Evolutionary conservation across 371 early-diverging fungal species (phyloP), one percentile per base, ranked within the genome.

Genomic region (Ordospora colligata): DNA sequence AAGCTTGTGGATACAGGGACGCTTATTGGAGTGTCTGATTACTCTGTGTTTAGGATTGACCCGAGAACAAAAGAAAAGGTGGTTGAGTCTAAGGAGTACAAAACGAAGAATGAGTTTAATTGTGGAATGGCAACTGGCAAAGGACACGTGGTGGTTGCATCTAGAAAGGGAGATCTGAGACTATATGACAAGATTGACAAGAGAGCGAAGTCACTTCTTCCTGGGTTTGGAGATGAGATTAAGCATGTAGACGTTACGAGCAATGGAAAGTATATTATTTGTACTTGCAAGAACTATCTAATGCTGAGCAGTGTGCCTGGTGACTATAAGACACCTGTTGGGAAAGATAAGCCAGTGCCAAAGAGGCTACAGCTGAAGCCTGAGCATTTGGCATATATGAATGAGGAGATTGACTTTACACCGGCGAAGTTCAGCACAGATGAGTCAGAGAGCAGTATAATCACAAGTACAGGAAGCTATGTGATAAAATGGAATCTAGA

Each of bases 401-500:
- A 87, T 9, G 83, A 81, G 14, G 80, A 78, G 43, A 86, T 93
- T 10, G 82, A 86, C 42, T 96, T 95, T 73, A 93, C 94, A 12
- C 88, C 92, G 7, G 96, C 94, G 3, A 87, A 88, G 51, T 95
- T 96, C 87, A 92, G 93, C 85, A 88, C 89, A 1, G 89, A 91
- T 71, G 85, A 86, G 9, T 79, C 81, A 14, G 93, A 92, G 75
- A 87, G 87, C 74, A 86, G 88, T 8, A 93, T 94, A 75, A 67
- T 91, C 85, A 46, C 88, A 51, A 89, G 90, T 54, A 92, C 94
- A 6, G 94, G 95, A 3, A 89, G 89, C 11, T 93, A 88, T 83
- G 90, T 95, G 43, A 87, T 96, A 51, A 88, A 91, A 8, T 96
- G 96, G 96, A 92, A 90, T 83, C 89, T 96, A 80, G 84, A 89